Evolutionary conservation across 768 basidiomycete species (phyloP), one percentile per base, ranked within the genome.

Genomic region (Rhizopogon roseolus): DNA sequence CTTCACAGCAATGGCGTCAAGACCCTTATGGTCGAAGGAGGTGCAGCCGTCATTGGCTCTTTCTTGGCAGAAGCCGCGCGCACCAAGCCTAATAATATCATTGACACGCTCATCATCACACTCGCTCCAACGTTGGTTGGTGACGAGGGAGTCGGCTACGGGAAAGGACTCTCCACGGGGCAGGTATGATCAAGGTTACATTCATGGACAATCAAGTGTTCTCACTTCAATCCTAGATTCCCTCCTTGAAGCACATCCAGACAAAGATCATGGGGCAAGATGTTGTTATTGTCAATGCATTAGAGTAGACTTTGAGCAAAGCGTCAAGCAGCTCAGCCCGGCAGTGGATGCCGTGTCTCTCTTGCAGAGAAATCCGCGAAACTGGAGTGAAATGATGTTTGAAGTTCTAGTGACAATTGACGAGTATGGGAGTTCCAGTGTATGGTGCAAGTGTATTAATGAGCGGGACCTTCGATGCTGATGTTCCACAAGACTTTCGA

Each of bases 11-110:
- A 77, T n/a, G 83, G 81, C 3, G 75, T 96, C 56, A 69, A 70
- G 10, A 86, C 85, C 10, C 72, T 98, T 52, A 99, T 99, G 96
- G 90, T 98, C 6, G 97, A 99, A 73, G 97, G 97, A 50, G 97
- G 97, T 14, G 88, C 92, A 8, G 71, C 73, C 8, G 77, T 99
- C 57, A 93, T 99, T 53, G 74, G 77, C 6, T 84, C 89, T 1
- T 69, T 69, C 52, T 55, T 62, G 28, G 58, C 57, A 7, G 55
- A 52, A 48, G 43, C 56, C 34, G 46, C 46, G 14, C 8, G 7
- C 43, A 34, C 54, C 16, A 39, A 49, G 25, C 56, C 57, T 41
- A 50, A 57, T 13, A 62, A 65, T 28, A 55, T 81, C 11, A 76
- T 96, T 5, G 90, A 98, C 66, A 75, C 78, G 11, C 62, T 97